Conservation (phyloP, 192 early-diverging fungal species). For the Podila clonocystis region DNA sequence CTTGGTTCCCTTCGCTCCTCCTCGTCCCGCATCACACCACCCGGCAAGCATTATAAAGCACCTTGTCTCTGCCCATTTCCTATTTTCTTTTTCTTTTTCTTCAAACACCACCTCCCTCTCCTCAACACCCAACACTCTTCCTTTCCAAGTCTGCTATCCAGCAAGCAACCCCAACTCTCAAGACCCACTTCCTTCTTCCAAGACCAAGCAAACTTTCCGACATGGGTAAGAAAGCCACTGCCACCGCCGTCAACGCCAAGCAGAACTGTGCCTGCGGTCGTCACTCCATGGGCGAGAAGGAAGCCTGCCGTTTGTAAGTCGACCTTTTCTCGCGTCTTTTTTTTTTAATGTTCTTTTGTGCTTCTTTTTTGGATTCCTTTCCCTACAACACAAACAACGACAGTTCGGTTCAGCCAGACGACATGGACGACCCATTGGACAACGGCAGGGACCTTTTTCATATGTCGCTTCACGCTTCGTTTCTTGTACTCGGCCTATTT, state of each 20-base stretch:
- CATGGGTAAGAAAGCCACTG: constrained; percentile 47
- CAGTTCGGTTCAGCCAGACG: too few relatives aligned
- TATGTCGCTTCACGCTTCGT: too few relatives aligned
- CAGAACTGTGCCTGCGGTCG: constrained; percentile 49
- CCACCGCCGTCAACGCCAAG: constrained; percentile 40
- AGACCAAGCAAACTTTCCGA: not conserved
- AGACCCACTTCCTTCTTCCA: not conserved
- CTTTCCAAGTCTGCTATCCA: not conserved
- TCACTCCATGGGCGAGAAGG: constrained; percentile 49
- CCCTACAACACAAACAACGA: not conserved
- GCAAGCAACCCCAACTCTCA: not conserved
- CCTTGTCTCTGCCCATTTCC: not conserved
- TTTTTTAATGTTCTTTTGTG: not conserved
- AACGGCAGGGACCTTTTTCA: too few relatives aligned
- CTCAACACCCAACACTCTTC: not conserved
- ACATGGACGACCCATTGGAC: too few relatives aligned
- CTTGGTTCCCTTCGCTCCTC: not conserved
- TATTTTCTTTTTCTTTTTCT: not conserved
- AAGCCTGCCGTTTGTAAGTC: constrained; percentile 52
- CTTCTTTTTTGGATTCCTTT: not conserved
- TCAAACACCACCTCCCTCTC: not conserved
- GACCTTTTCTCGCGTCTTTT: not conserved
- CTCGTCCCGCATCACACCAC: not conserved
- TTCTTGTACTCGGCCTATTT: too few relatives aligned
- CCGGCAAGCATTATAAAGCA: not conserved